Percentiles rank a stretch among this genome's conserved stretches.
These are phyloP conservation scores for Auriscalpium microsporum DNA, from an alignment of 768 basidiomycete genomes.

Conservation along the genomic window DNA sequence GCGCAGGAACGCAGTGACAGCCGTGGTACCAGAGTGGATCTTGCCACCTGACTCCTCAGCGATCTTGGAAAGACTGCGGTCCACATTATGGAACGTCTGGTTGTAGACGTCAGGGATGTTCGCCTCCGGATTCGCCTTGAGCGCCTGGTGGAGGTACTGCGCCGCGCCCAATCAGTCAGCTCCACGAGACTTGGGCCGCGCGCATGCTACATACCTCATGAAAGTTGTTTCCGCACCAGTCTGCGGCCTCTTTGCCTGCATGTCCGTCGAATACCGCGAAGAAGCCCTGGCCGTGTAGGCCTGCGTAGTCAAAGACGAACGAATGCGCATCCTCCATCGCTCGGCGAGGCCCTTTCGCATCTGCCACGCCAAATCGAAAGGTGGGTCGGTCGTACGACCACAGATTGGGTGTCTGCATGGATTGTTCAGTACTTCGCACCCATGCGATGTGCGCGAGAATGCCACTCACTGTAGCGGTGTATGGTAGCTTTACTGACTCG, in stretches of 20 bases:
- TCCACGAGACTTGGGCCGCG: not conserved
- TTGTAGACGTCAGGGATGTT: slow-evolving; percentile 86
- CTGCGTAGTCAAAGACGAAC: slow-evolving; percentile 90
- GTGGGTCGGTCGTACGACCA: slow-evolving; percentile 56
- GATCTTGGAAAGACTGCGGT: slow-evolving; percentile 71
- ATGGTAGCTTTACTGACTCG: slow-evolving; percentile 1
- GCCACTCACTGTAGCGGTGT: slow-evolving; percentile 11
- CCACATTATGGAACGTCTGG: slow-evolving; percentile 90
- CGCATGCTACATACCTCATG: slow-evolving; percentile 55
- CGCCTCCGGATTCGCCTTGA: slow-evolving; percentile 48
- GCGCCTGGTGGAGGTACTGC: slow-evolving; percentile 59
- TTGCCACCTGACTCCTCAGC: slow-evolving; percentile 84
- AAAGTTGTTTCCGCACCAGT: slow-evolving; percentile 97
- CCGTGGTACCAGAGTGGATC: slow-evolving; percentile 95
- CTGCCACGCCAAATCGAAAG: slow-evolving; percentile 50
- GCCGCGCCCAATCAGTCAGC: slow-evolving; percentile 4
- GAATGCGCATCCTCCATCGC: slow-evolving; percentile 98
- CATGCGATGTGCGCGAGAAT: not conserved
- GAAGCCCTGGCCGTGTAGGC: slow-evolving; percentile 90
- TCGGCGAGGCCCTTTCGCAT: slow-evolving; percentile 83
- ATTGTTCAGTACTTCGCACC: not conserved
- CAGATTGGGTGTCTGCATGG: slow-evolving; percentile 57
- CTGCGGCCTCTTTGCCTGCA: slow-evolving; percentile 96
- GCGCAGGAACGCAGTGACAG: slow-evolving; percentile 90
- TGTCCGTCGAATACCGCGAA: slow-evolving; percentile 99